Base-by-base conservation (phyloP, 2,329 filamentous ascomycete genomes). In the Cercospora zeina region DNA sequence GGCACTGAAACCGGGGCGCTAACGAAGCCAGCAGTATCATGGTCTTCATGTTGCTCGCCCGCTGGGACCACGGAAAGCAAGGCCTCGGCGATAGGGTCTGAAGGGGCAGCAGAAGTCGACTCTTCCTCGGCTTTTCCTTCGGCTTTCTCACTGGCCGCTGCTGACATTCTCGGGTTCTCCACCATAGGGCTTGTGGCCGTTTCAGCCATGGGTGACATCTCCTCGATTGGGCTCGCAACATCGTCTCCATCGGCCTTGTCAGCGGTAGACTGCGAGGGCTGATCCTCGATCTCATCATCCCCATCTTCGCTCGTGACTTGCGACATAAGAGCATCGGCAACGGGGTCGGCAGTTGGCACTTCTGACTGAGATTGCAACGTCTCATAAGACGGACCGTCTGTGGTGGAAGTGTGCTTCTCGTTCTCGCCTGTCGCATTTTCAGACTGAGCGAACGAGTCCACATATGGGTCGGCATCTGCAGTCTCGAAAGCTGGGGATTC, bases 301-400 rank as follows among this genome's bases (percentile, higher is more conserved):
- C 53, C 56, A 7, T 49, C 34, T 27, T 39, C 56, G 14, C 24
- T 47, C 30, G 49, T 19, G 4, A 19, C 51, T 49, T 54, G 58
- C 34, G 58, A 54, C 50, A 54, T 54, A 30, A 60, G 37, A 31
- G 58, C 51, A 14, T 59, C 56, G 13, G 56, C 56, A 10, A 59
- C 56, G 13, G 56, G 56, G 27, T 59, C 56, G 13, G 45, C 56
- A 14, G 45, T 24, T 2, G 56, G 56, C 0, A 33, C 47, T 21
- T 59, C 56, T 3, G 56, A 51, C 14, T 59, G 56, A 21, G 56
- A 59, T 39, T 59, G 56, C 24, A 59, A 31, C 8, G 31, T 51
- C n/a, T 59, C 56, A 13, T 30, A 59, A 4, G 56, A 51, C 37
- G 56, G 56, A 8, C 31, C 56, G 9, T 27, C 31, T 1, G 31